These are phyloP conservation scores for Sanghuangporus sanghuang DNA, from an alignment of 1,284 basidiomycete genomes.

Conservation along the genomic window DNA sequence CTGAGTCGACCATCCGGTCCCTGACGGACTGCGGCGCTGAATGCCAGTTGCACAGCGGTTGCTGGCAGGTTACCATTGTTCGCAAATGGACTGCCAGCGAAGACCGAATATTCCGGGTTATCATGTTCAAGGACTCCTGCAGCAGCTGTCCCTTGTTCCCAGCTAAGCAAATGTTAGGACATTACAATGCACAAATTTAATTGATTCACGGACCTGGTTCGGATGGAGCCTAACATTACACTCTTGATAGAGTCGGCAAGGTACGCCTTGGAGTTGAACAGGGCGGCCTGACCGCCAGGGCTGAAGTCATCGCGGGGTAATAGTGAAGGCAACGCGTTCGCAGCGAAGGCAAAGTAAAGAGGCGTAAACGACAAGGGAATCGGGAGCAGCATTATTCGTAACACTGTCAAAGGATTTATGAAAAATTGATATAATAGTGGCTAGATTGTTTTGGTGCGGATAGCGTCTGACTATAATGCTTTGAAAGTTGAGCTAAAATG, in stretches of 20 bases:
- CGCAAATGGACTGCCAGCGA: constrained; percentile 21
- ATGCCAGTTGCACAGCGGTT: constrained; percentile 24
- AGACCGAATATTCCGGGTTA: constrained; percentile 27
- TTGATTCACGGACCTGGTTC: constrained; percentile 19
- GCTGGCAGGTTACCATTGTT: constrained; percentile 21
- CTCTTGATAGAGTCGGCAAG: constrained; percentile 16
- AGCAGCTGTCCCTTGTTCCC: constrained; percentile 30
- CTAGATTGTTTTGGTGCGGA: neutral
- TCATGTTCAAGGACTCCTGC: constrained; percentile 26
- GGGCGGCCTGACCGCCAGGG: neutral
- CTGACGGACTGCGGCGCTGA: constrained; percentile 28
- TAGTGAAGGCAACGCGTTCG: neutral
- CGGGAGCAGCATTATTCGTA: neutral
- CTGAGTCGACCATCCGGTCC: constrained; percentile 27
- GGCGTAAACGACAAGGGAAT: neutral
- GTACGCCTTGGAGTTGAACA: neutral
- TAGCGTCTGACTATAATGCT: neutral
- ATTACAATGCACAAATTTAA: neutral
- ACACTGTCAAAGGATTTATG: neutral
- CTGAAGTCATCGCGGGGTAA: neutral
- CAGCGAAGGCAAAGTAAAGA: neutral
- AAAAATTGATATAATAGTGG: neutral
- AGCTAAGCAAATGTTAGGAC: constrained; percentile 18
- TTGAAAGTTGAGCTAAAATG: neutral
- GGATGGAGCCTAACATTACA: constrained; percentile 25